phyloP scores from a whole-genome alignment of 2,329 filamentous ascomycete species.

The Claviceps sp. region DNA sequence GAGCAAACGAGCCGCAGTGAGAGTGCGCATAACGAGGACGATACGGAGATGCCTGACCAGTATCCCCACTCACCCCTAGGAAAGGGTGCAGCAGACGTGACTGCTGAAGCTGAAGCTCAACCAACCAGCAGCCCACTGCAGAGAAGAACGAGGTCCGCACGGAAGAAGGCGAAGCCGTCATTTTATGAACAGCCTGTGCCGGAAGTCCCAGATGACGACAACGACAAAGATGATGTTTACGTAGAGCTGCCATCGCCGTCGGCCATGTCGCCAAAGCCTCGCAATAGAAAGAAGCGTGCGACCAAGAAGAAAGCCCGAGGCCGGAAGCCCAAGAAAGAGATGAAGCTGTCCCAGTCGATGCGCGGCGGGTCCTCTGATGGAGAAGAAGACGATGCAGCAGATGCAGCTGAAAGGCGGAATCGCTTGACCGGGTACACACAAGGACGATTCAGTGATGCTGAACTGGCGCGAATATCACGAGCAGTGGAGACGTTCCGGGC shows the following conservation, averaged over 20 bases:
- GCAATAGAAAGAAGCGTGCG: constrained; percentile 16
- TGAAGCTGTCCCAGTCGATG: constrained; percentile 12
- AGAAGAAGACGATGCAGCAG: constrained; percentile 7
- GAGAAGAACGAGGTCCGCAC: constrained; percentile 20
- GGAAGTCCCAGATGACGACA: constrained; percentile 10
- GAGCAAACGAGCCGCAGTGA: constrained; percentile 12
- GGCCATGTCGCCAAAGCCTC: constrained; percentile 18
- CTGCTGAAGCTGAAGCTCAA: constrained; percentile 2
- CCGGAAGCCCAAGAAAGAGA: constrained; percentile 8
- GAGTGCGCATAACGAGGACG: constrained; percentile 1
- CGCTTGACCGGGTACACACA: constrained; percentile 18
- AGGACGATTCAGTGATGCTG: constrained; percentile 30
- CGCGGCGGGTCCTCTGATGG: constrained; percentile 12
- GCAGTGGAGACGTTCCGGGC: constrained; percentile 32
- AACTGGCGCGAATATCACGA: constrained; percentile 26
- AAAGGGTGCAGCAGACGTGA: constrained; percentile 1
- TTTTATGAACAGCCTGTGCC: constrained; percentile 24
- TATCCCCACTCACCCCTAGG: constrained; percentile 4
- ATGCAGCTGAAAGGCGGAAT: constrained; percentile 10
- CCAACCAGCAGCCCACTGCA: constrained; percentile 3
- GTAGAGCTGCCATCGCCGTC: constrained; percentile 20
- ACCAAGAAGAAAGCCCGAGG: constrained; percentile 13
- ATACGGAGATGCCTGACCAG: constrained; percentile 3
- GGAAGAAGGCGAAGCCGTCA: constrained; percentile 36
- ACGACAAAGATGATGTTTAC: constrained; percentile 8